A percentile compares a stretch with the other conserved stretches of the same genome.
phyloP scores from a whole-genome alignment of 345 rosid genomes.

The Eucalyptus lansdowneana region DNA sequence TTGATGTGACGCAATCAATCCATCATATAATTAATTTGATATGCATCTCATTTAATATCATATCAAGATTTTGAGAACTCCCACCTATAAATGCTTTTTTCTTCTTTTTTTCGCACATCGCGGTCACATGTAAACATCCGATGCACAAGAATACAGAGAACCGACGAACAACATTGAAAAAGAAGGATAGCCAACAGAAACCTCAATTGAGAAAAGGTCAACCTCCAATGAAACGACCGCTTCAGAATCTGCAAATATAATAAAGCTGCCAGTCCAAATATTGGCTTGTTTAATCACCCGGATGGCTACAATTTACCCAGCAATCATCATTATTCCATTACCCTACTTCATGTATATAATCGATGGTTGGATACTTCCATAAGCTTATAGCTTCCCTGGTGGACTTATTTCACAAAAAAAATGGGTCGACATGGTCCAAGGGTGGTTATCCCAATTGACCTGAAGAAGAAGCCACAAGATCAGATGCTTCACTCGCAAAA shows the following conservation, averaged over 20 bases:
- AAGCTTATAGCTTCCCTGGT: not conserved
- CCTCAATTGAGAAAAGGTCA: not conserved
- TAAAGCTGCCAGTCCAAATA: not conserved
- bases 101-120: not conserved
- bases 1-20: not conserved
- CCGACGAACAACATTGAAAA: not conserved
- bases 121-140: not conserved
- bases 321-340: not conserved
- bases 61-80: not conserved
- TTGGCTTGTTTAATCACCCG: not conserved
- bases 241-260: not conserved
- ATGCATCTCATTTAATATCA: not conserved
- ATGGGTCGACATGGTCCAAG: constrained; percentile 54
- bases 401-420: not conserved
- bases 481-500: constrained; percentile 25
- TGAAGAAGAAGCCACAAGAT: constrained; percentile 55
- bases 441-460: constrained; percentile 42
- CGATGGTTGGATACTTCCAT: not conserved
- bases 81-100: no score
- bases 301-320: not conserved
- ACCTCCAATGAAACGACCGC: not conserved
- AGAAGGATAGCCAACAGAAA: not conserved
- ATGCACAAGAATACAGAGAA: not conserved
- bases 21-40: not conserved
- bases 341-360: not conserved